These are phyloP conservation scores for Coemansia sp. DNA, from an alignment of 192 early-diverging fungal genomes.

Conservation along the genomic window DNA sequence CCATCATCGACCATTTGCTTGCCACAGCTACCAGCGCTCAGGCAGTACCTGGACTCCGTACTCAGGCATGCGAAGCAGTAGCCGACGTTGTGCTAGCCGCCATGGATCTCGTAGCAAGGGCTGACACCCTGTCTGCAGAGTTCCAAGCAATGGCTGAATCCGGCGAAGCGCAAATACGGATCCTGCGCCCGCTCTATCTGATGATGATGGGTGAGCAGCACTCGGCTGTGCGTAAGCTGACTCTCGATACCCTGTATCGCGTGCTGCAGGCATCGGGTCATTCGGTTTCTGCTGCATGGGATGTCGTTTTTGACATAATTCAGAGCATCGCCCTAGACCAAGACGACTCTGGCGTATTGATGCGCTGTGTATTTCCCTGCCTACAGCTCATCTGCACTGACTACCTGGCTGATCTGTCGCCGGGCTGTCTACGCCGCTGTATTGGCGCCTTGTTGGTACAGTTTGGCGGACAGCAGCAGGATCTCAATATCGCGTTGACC, in stretches of 20 bases:
- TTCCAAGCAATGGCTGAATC: slow-evolving; percentile 53
- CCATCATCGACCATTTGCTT: slow-evolving; percentile 71
- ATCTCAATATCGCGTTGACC: slow-evolving; percentile 93
- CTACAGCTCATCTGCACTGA: slow-evolving; percentile 95
- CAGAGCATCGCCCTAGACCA: slow-evolving; percentile 19
- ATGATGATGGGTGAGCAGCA: slow-evolving; percentile 47
- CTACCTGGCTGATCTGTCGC: slow-evolving; percentile 77
- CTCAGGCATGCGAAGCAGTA: slow-evolving; percentile 74
- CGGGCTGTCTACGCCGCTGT: slow-evolving; percentile 72
- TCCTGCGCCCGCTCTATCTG: slow-evolving; percentile 61
- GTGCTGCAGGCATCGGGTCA: slow-evolving; percentile 90
- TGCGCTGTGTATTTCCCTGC: slow-evolving; percentile 86
- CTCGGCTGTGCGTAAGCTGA: slow-evolving; percentile 73
- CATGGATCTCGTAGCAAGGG: slow-evolving; percentile 62
- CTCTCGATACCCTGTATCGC: slow-evolving; percentile 86
- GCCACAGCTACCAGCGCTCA: slow-evolving; percentile 64
- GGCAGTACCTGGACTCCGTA: slow-evolving; percentile 62
- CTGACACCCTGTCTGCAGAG: slow-evolving; percentile 8
- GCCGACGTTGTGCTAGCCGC: slow-evolving; percentile 72
- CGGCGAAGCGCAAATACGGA: slow-evolving; percentile 65
- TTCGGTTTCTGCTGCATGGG: slow-evolving; percentile 79
- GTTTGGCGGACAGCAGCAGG: slow-evolving; percentile 82
- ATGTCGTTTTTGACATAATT: slow-evolving; percentile 87
- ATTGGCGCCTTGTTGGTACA: slow-evolving; percentile 69
- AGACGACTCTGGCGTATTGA: slow-evolving; percentile 32